Conservation (phyloP, 176 grass and related monocot species). For the Calamus simplicifolius region DNA sequence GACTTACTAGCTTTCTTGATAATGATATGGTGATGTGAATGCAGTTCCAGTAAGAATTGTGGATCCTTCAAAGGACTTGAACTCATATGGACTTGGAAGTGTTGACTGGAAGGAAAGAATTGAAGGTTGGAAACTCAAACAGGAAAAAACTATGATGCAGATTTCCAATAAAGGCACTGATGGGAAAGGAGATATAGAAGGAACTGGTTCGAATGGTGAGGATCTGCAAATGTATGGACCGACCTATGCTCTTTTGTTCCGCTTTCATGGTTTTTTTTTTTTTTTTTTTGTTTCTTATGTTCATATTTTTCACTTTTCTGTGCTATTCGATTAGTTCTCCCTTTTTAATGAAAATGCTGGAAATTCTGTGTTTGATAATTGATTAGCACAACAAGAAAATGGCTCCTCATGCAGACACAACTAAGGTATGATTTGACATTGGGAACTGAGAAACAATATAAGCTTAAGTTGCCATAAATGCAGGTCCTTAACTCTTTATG, state of each 20-base stretch:
- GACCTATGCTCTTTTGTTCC: neutral
- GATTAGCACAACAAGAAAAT: no score
- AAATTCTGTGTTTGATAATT: no score
- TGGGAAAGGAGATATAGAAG: constrained; percentile 93
- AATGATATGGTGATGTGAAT: constrained; percentile 29
- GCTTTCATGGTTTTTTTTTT: neutral
- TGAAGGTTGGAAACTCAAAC: constrained; percentile 92
- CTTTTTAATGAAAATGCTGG: no score
- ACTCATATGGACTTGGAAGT: constrained; percentile 81
- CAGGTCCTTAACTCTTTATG: no score
- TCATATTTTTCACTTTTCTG: no score
- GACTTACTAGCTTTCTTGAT: neutral
- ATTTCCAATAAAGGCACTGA: constrained; percentile 84
- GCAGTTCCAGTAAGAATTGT: constrained; percentile 99
- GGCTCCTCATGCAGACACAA: neutral
- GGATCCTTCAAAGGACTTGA: constrained; percentile 96
- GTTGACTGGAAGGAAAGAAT: constrained; percentile 99
- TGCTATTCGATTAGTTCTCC: no score
- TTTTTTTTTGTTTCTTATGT: no score
- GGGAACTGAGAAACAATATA: neutral
- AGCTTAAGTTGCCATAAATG: no score
- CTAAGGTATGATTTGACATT: neutral
- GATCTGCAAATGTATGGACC: constrained; percentile 85
- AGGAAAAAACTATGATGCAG: constrained; percentile 94
- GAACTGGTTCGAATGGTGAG: constrained; percentile 98